Evolutionary conservation across 1,139 yeast species (phyloP).

Genomic region (Blastobotrys aristatus): DNA sequence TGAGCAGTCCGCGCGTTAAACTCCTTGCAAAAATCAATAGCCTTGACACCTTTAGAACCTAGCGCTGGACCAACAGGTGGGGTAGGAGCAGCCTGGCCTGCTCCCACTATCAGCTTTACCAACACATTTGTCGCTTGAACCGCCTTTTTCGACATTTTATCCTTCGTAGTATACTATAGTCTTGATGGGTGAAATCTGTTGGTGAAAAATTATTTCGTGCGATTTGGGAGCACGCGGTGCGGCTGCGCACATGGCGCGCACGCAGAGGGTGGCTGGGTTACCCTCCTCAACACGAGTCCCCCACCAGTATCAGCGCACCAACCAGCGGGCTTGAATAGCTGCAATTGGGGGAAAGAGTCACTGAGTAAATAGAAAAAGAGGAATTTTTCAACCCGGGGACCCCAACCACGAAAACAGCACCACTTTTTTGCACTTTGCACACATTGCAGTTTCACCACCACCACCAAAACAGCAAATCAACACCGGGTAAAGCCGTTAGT

Average conservation of each 20-base stretch:
- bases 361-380: too few relatives aligned
- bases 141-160: constrained; percentile 18
- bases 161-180: background rate
- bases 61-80: constrained; percentile 99
- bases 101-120: constrained; percentile 92
- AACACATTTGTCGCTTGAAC: constrained; percentile 41
- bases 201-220: background rate
- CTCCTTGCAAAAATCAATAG: constrained; percentile 97
- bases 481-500: constrained; percentile 8
- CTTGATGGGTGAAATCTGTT: background rate
- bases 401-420: too few relatives aligned
- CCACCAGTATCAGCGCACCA: too few relatives aligned
- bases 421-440: too few relatives aligned
- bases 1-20: constrained; percentile 95
- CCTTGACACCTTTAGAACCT: constrained; percentile 98
- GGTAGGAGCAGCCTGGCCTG: constrained; percentile 97
- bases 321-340: too few relatives aligned
- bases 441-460: too few relatives aligned
- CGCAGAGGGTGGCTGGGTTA: background rate
- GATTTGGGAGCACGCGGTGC: too few relatives aligned
- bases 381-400: too few relatives aligned
- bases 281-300: too few relatives aligned
- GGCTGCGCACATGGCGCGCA: background rate
- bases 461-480: too few relatives aligned
- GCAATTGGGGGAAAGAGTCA: too few relatives aligned